A percentile compares a stretch with the other conserved stretches of the same genome.
Evolutionary conservation across 768 basidiomycete genomes (phyloP).

Genomic region (Xerocomellus amylosporus): DNA sequence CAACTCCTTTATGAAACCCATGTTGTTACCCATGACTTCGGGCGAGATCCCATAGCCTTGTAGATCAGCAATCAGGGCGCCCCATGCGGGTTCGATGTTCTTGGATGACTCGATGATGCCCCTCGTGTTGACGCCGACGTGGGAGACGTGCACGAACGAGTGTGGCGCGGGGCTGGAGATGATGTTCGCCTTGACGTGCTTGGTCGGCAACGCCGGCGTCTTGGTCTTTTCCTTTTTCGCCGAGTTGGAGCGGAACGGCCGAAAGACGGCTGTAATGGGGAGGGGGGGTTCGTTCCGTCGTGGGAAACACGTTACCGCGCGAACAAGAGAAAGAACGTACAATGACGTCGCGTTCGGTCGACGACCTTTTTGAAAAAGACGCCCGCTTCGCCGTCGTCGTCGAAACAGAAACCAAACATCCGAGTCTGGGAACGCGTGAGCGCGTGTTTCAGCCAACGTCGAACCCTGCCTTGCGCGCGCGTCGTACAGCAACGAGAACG

Average conservation of each 20-base stretch:
- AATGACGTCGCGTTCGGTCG: constrained; percentile 46
- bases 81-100: constrained; percentile 55
- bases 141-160: constrained; percentile 65
- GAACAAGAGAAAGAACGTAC: constrained; percentile 13
- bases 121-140: constrained; percentile 54
- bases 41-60: constrained; percentile 38
- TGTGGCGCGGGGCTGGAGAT: constrained; percentile 58
- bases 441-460: neutral
- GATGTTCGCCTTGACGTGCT: constrained; percentile 34
- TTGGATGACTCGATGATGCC: constrained; percentile 53
- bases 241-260: constrained; percentile 28
- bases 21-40: constrained; percentile 30
- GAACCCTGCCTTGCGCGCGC: neutral
- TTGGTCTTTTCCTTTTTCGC: constrained; percentile 27
- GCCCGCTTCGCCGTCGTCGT: constrained; percentile 58
- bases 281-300: neutral
- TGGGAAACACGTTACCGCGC: neutral
- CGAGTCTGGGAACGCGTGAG: constrained; percentile 27
- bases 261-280: constrained; percentile 23
- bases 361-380: constrained; percentile 60
- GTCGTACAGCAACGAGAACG: constrained; percentile 29
- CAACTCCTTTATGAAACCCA: constrained; percentile 36
- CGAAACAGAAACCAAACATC: constrained; percentile 55
- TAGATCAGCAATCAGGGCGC: constrained; percentile 42
- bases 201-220: constrained; percentile 40